phyloP scores from a whole-genome alignment of 352 stramenopile genomes.

The Globisporangium rhizosaccharum region DNA sequence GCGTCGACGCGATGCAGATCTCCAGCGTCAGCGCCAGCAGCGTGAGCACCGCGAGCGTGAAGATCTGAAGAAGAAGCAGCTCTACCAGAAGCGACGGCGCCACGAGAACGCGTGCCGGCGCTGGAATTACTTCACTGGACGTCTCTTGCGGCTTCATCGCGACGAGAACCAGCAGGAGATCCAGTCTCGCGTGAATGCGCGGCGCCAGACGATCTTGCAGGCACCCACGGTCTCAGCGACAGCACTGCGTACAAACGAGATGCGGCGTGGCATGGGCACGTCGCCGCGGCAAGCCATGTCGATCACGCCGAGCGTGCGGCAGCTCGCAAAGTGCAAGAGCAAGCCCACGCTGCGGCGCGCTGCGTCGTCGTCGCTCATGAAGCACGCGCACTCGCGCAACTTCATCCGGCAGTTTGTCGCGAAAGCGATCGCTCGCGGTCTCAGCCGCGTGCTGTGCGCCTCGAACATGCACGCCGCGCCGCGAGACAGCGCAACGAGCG shows the following conservation, averaged over 20 bases:
- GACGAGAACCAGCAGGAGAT: slow-evolving; percentile 11
- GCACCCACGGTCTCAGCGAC: background rate
- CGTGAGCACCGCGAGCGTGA: slow-evolving; percentile 30
- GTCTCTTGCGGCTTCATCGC: slow-evolving; percentile 17
- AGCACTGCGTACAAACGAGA: background rate
- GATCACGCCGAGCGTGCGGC: background rate
- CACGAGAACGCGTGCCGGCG: slow-evolving; percentile 26
- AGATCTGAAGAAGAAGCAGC: slow-evolving; percentile 33
- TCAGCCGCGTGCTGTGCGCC: slow-evolving; percentile 32
- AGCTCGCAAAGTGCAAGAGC: background rate
- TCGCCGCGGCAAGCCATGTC: background rate
- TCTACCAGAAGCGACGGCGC: slow-evolving; percentile 26
- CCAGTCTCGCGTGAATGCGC: slow-evolving; percentile 3
- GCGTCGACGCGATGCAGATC: slow-evolving; percentile 27
- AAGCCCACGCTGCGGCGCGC: background rate
- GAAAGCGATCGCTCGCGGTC: slow-evolving; percentile 18
- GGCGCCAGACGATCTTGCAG: slow-evolving; percentile 2
- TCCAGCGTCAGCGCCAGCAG: slow-evolving; percentile 26
- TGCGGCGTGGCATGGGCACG: too few species aligned
- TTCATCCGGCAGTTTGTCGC: slow-evolving; percentile 30
- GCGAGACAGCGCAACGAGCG: background rate
- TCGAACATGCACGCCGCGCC: slow-evolving; percentile 20
- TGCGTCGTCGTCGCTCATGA: slow-evolving; percentile 9
- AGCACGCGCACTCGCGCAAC: slow-evolving; percentile 15
- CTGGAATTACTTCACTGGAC: slow-evolving; percentile 33